Percentiles rank a stretch among this genome's conserved stretches.
These are phyloP conservation scores for Monilinia vaccinii-corymbosi DNA, from an alignment of 2,329 filamentous ascomycete genomes.

Conservation along the genomic window DNA sequence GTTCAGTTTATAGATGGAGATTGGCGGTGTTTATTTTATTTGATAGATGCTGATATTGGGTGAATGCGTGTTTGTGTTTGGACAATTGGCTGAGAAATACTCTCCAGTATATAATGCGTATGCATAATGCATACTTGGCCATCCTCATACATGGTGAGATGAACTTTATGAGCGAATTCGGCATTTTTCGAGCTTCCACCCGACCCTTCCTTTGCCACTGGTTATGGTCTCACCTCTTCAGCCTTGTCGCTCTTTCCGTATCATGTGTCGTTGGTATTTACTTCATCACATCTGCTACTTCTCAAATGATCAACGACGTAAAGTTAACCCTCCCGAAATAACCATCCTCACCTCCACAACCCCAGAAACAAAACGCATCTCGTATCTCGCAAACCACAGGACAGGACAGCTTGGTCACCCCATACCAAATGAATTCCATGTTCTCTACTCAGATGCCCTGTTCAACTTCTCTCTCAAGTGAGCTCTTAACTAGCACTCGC, in stretches of 20 bases:
- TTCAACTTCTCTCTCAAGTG: too few relatives aligned
- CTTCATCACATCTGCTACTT: background rate
- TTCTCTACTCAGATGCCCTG: too few relatives aligned
- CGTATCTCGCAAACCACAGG: too few relatives aligned
- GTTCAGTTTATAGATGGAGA: constrained; percentile 30
- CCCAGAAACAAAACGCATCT: background rate
- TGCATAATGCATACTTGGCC: background rate
- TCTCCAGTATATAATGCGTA: background rate
- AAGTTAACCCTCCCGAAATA: background rate
- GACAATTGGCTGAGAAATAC: background rate
- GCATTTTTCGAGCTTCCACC: background rate
- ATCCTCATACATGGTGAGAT: background rate
- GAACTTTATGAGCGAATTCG: background rate
- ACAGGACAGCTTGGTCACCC: too few relatives aligned
- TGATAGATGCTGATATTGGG: background rate
- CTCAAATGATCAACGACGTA: background rate
- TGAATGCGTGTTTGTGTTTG: background rate
- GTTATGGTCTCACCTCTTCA: background rate
- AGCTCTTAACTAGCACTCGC: too few relatives aligned
- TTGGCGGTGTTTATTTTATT: background rate
- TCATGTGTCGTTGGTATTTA: background rate
- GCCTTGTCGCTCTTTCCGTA: background rate
- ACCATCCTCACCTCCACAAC: background rate
- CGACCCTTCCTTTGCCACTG: background rate
- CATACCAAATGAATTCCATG: too few relatives aligned